phyloP scores from a whole-genome alignment of 257 asterid species.

The Capsicum pubescens region DNA sequence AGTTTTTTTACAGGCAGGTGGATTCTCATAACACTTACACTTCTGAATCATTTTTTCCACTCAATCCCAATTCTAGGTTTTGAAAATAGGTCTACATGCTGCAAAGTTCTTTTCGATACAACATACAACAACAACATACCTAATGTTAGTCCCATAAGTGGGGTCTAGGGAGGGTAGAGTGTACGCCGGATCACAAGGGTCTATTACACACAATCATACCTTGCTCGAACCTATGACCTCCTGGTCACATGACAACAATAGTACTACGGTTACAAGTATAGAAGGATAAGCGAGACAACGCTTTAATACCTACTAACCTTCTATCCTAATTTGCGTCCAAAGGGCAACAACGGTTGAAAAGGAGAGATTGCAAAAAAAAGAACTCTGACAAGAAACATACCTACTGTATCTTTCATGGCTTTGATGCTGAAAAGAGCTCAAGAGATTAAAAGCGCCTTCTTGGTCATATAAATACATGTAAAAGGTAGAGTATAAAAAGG shows the following conservation, averaged over 20 bases:
- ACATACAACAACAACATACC: not conserved
- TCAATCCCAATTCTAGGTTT: not conserved
- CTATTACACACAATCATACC: no score
- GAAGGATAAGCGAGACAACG: no score
- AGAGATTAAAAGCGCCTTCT: not conserved
- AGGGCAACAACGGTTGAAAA: no score
- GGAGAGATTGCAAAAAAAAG: no score
- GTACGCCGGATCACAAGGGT: not conserved
- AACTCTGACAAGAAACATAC: conserved; percentile 35
- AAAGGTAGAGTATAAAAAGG: conserved; percentile 8
- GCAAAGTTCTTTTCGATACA: not conserved
- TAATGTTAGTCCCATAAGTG: not conserved
- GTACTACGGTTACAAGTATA: no score
- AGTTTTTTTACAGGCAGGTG: not conserved
- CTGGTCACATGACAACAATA: no score
- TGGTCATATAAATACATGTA: not conserved
- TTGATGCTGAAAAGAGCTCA: conserved; percentile 19
- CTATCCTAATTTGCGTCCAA: no score
- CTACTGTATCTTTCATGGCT: conserved; percentile 46
- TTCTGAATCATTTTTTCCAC: not conserved
- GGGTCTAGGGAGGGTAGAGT: not conserved
- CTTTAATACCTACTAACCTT: no score
- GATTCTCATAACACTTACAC: not conserved
- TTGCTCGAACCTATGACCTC: no score
- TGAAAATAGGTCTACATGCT: not conserved